Conservation (phyloP, 2,329 filamentous ascomycete genomes). For the Stagonosporopsis chrysanthemi region DNA sequence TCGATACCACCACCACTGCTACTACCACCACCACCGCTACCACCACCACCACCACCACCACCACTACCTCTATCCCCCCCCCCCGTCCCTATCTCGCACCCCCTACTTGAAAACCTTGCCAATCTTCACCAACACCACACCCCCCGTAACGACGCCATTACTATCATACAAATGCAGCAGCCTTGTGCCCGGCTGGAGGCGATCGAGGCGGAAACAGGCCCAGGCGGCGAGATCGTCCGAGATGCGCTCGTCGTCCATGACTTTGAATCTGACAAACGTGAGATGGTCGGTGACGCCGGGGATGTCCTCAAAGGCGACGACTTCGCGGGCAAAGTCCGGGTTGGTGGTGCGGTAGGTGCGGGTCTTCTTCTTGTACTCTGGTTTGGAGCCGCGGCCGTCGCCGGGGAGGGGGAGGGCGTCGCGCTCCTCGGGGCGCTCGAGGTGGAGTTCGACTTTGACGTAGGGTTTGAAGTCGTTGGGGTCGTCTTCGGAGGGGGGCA, state of each 20-base stretch:
- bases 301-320: slow-evolving; percentile 55
- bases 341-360: slow-evolving; percentile 53
- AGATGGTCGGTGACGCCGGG: slow-evolving; percentile 55
- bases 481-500: slow-evolving; percentile 64
- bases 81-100: no score
- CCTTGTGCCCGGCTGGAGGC: slow-evolving; percentile 76
- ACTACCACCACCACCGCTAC: no score
- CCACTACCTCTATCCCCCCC: neutral
- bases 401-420: slow-evolving; percentile 53
- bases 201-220: slow-evolving; percentile 86
- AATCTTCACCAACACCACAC: slow-evolving; percentile 76
- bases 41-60: no score
- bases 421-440: slow-evolving; percentile 69
- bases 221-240: slow-evolving; percentile 81
- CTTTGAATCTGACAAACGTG: slow-evolving; percentile 72
- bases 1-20: no score
- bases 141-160: slow-evolving; percentile 70
- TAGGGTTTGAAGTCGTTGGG: slow-evolving; percentile 72
- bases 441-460: slow-evolving; percentile 81
- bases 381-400: slow-evolving; percentile 61
- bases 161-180: slow-evolving; percentile 78
- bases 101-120: slow-evolving; percentile 59
- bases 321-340: slow-evolving; percentile 56
- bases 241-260: slow-evolving; percentile 85
- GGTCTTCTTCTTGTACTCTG: slow-evolving; percentile 57